Conservation (phyloP, 192 early-diverging fungal species). For the Backusella luteola region DNA sequence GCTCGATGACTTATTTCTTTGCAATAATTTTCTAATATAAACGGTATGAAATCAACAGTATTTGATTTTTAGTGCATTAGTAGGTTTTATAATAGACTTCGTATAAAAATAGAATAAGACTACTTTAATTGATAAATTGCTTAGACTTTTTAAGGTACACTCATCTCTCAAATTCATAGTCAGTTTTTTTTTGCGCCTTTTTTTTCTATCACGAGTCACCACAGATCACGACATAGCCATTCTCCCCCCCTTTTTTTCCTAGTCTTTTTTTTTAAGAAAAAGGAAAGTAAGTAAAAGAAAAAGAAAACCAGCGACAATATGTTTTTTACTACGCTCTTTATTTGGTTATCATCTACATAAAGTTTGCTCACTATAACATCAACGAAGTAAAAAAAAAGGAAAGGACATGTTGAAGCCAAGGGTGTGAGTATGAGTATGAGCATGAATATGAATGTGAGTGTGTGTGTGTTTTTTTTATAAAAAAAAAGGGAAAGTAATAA, state of each 20-base stretch:
- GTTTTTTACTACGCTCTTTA: constrained; percentile 2
- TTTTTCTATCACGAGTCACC: neutral
- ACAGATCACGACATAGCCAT: neutral
- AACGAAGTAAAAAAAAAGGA: neutral
- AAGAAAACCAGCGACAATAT: neutral
- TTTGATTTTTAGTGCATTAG: neutral
- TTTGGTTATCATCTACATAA: constrained; percentile 1
- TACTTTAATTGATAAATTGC: neutral
- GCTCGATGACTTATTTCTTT: neutral
- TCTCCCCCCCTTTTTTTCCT: neutral
- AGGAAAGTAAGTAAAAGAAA: neutral
- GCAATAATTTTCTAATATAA: neutral
- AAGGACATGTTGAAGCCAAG: neutral
- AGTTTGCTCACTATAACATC: neutral
- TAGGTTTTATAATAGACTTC: neutral
- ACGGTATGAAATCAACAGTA: neutral
- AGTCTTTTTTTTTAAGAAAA: neutral
- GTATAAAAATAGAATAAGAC: neutral
- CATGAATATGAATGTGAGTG: neutral
- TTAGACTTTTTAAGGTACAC: constrained; percentile 1
- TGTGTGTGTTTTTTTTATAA: neutral
- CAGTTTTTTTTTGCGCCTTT: constrained; percentile 3
- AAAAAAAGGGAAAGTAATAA: neutral
- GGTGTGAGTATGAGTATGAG: neutral
- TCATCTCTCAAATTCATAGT: constrained; percentile 3